These are phyloP conservation scores for Panellus pusillus DNA, from an alignment of 768 basidiomycete species.

Conservation along the genomic window DNA sequence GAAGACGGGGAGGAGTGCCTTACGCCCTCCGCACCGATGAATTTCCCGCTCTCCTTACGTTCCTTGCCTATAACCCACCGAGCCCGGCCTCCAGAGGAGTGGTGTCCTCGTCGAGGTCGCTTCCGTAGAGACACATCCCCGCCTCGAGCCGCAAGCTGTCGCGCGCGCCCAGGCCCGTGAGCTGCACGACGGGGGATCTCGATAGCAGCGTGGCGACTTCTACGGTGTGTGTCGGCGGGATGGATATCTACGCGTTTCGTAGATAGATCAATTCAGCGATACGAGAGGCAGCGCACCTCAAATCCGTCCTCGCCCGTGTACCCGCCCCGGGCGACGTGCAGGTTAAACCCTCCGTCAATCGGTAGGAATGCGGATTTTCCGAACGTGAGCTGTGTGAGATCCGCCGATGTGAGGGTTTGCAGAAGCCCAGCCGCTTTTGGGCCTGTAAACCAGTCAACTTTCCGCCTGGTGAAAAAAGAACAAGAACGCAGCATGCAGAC, in stretches of 20 bases:
- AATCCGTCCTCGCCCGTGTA: too few species aligned
- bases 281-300: conserved; percentile 39
- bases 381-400: conserved; percentile 76
- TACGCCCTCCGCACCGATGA: conserved; percentile 79
- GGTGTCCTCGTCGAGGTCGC: conserved; percentile 86
- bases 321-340: too few species aligned
- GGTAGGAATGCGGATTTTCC: conserved; percentile 81
- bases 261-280: too few species aligned
- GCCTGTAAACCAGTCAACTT: conserved; percentile 45
- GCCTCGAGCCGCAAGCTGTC: conserved; percentile 96
- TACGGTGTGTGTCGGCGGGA: conserved; percentile 75
- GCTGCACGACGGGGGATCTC: conserved; percentile 65
- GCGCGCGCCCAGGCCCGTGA: too few species aligned
- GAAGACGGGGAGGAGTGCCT: conserved; percentile 70
- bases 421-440: conserved; percentile 81
- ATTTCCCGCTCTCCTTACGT: conserved; percentile 64
- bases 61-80: conserved; percentile 94
- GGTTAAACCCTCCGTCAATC: conserved; percentile 74
- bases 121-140: conserved; percentile 95
- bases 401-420: conserved; percentile 72
- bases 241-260: conserved; percentile 62
- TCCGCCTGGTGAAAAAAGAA: neutral
- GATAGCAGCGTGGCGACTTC: conserved; percentile 69
- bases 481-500: conserved; percentile 10
- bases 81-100: conserved; percentile 90